Base-by-base conservation (phyloP, 176 grass and related monocot genomes). In the Chrysopogon serrulatus region DNA sequence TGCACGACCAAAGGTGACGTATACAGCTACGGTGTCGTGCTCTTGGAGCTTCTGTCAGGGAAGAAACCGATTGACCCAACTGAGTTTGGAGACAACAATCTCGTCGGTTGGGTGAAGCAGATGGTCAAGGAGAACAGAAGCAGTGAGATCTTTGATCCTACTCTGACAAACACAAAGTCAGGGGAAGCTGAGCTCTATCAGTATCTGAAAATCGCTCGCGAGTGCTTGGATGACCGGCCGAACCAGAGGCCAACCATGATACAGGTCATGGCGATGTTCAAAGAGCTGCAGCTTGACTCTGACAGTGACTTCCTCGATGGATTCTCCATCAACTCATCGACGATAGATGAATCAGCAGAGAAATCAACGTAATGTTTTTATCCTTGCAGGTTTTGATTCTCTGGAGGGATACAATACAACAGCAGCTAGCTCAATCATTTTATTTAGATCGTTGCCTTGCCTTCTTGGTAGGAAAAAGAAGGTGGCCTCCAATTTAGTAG, bases 231-330 rank as follows among this genome's bases (percentile, higher is more conserved):
- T 10, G 96, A 99, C 39, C 86, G 93, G 53, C 89, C 93, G 1
- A 71, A 77, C 36, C 86, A 67, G 19, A 91, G 96, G 51, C 96
- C 96, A 23, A 99, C 91, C 13, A 99, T 99, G 93, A 99, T 99
- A 28, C 96, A 99, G 90, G 96, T 99, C 32, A 99, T 99, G 88
- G 93, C 96, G 0, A 99, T 99, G 96, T 96, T 99, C 44, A 96
- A 96, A 61, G 96, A 99, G 81, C 88, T 94, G 15, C 91, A 99
- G 61, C 87, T 91, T 9, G 93, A 95, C 35, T 87, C 93, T 0
- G 96, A 99, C 77, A 94, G 90, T 1, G 96, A 96, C 71, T 84
- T 96, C 81, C 87, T 96, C 0, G 93, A 99, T 19, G 87, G 89
- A 0, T 87, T 94, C 35, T 89, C 95, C 0, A 82, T 90, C 35